Conservation (phyloP, 1,284 basidiomycete genomes). For the Puccinia brachypodii region DNA sequence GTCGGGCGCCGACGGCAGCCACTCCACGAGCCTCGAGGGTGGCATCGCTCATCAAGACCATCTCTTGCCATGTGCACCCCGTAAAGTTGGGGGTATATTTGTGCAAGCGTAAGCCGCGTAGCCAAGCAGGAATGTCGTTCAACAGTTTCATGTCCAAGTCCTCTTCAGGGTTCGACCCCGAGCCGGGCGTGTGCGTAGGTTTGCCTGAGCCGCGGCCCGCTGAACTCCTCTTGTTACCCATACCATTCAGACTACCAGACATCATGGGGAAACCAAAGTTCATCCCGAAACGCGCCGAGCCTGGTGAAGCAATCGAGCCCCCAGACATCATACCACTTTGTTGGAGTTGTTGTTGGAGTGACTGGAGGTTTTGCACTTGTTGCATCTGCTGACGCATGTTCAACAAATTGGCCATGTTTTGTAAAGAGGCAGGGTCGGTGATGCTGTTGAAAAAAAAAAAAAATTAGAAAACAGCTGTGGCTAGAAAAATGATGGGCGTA, state of each 20-base stretch:
- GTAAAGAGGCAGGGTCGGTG: neutral
- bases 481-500: neutral
- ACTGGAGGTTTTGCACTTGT: slow-evolving; percentile 38
- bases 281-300: slow-evolving; percentile 54
- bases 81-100: slow-evolving; percentile 96
- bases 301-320: slow-evolving; percentile 5
- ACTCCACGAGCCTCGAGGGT: slow-evolving; percentile 90
- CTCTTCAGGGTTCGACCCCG: slow-evolving; percentile 63
- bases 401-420: slow-evolving; percentile 58
- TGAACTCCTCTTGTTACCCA: slow-evolving; percentile 42
- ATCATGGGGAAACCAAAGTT: slow-evolving; percentile 62
- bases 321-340: slow-evolving; percentile 49
- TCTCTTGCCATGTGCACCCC: slow-evolving; percentile 83
- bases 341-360: slow-evolving; percentile 49
- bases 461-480: no score
- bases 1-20: slow-evolving; percentile 86
- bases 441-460: neutral
- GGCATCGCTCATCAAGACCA: slow-evolving; percentile 85
- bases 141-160: slow-evolving; percentile 84
- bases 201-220: slow-evolving; percentile 5
- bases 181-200: slow-evolving; percentile 50
- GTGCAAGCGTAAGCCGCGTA: slow-evolving; percentile 89
- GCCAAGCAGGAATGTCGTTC: slow-evolving; percentile 85
- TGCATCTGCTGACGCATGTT: slow-evolving; percentile 61
- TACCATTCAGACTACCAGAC: slow-evolving; percentile 59